phyloP scores from a whole-genome alignment of 2,329 filamentous ascomycete genomes.

The Colletotrichum falcatum region DNA sequence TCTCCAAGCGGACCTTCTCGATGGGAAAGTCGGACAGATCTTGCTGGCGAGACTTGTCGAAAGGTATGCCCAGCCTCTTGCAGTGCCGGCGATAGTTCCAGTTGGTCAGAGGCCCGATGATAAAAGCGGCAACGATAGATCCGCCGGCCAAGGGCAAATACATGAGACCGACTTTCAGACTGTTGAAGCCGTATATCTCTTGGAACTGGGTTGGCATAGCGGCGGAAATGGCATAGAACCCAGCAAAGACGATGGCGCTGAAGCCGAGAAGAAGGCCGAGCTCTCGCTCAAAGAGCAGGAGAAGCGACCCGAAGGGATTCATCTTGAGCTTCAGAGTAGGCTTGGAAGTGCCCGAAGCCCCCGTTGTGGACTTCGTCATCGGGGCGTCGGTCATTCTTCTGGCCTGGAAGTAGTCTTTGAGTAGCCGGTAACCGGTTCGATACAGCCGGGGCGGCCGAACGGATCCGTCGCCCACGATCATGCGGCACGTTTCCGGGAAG shows the following conservation, averaged over 20 bases:
- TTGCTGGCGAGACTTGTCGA: conserved; percentile 64
- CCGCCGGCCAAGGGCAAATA: conserved; percentile 64
- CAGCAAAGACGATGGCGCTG: conserved; percentile 60
- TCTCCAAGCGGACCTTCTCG: conserved; percentile 62
- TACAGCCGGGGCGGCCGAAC: conserved; percentile 54
- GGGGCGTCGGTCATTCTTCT: conserved; percentile 29
- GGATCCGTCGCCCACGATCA: conserved; percentile 65
- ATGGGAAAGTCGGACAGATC: conserved; percentile 64
- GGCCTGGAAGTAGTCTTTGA: conserved; percentile 41
- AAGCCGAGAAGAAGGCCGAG: conserved; percentile 59
- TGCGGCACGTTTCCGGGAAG: conserved; percentile 59
- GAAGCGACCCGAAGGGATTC: conserved; percentile 55
- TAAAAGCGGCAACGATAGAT: conserved; percentile 59
- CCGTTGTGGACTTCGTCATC: conserved; percentile 21
- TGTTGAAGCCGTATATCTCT: conserved; percentile 69
- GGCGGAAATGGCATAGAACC: conserved; percentile 61
- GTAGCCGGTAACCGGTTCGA: conserved; percentile 47
- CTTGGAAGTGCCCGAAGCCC: conserved; percentile 39
- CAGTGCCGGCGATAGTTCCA: conserved; percentile 76
- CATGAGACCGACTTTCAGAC: conserved; percentile 65
- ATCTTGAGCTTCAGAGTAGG: conserved; percentile 52
- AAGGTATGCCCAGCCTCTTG: conserved; percentile 60
- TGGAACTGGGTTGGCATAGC: conserved; percentile 58
- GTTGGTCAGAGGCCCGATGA: conserved; percentile 70
- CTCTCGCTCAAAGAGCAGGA: conserved; percentile 56